Conservation (phyloP, 2,329 filamentous ascomycete genomes). For the Macroventuria anomochaeta region DNA sequence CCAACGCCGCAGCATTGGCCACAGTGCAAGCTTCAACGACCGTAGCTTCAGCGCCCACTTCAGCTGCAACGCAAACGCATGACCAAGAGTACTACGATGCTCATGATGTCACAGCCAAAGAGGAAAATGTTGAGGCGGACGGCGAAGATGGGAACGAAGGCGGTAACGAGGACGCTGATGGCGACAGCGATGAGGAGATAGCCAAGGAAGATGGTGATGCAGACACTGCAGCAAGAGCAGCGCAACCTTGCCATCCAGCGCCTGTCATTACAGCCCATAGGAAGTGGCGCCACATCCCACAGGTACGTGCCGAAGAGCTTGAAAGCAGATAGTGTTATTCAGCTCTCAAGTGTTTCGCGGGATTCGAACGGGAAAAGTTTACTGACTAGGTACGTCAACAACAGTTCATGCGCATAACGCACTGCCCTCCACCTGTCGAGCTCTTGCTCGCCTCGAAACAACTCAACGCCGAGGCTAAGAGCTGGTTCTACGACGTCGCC, state of each 20-base stretch:
- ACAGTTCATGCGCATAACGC: slow-evolving; percentile 41
- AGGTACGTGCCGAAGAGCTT: background rate
- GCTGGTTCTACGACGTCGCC: slow-evolving; percentile 45
- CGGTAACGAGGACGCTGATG: background rate
- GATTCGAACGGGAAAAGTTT: background rate
- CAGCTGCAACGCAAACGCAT: background rate
- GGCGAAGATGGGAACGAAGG: slow-evolving; percentile 7
- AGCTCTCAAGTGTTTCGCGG: too few species aligned
- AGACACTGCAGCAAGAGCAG: slow-evolving; percentile 1
- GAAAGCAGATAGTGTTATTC: too few species aligned
- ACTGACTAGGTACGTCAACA: slow-evolving; percentile 1
- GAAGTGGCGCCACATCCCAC: slow-evolving; percentile 46
- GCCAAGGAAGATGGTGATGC: slow-evolving; percentile 2
- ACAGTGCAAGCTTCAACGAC: background rate
- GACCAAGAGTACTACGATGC: background rate
- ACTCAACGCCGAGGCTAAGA: slow-evolving; percentile 37
- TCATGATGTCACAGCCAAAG: background rate
- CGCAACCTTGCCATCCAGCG: slow-evolving; percentile 9
- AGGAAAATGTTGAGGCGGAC: slow-evolving; percentile 6
- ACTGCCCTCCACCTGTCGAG: slow-evolving; percentile 38
- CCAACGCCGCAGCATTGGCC: background rate
- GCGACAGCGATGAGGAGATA: slow-evolving; percentile 13
- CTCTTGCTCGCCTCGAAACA: slow-evolving; percentile 40
- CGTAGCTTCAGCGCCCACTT: too few species aligned
- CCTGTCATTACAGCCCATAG: slow-evolving; percentile 22